Percentiles rank a stretch among this genome's conserved stretches.
These are phyloP conservation scores for Kodamaea laetipori DNA, from an alignment of 805 yeast species.

Conservation along the genomic window DNA sequence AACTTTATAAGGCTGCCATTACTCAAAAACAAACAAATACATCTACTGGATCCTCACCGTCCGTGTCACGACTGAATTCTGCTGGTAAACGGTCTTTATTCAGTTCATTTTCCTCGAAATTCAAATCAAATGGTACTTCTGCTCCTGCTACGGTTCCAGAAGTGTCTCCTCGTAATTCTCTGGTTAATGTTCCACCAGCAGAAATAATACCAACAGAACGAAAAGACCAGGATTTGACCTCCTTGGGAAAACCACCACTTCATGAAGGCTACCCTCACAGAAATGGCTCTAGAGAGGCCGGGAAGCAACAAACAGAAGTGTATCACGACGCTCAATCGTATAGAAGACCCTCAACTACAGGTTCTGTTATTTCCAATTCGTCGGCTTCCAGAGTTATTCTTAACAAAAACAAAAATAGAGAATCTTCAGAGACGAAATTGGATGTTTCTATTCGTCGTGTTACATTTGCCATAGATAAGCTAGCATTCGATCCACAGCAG, in stretches of 20 bases:
- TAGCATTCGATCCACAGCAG: constrained; percentile 64
- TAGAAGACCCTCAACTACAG: constrained; percentile 1
- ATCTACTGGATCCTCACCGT: constrained; percentile 12
- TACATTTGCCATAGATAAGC: constrained; percentile 72
- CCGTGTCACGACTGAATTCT: constrained; percentile 20
- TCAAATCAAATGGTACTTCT: constrained; percentile 23
- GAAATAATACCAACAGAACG: constrained; percentile 6
- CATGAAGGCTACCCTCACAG: constrained; percentile 3
- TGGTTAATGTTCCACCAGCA: neutral
- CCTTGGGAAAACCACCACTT: constrained; percentile 3
- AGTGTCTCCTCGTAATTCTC: neutral
- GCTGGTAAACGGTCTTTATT: constrained; percentile 32
- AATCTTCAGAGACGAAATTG: constrained; percentile 23
- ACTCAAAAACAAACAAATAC: neutral
- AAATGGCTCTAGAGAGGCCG: constrained; percentile 5
- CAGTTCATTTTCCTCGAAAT: constrained; percentile 43
- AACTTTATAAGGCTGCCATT: neutral
- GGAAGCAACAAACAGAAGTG: neutral
- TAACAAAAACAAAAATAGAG: constrained; percentile 48
- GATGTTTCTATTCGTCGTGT: constrained; percentile 47
- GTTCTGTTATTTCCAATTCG: neutral
- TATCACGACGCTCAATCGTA: neutral
- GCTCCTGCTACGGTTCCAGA: neutral
- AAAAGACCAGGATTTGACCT: neutral
- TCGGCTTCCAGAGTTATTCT: constrained; percentile 16